Evolutionary conservation across 225 moss, liverwort and hornwort genomes (phyloP), one percentile per base, ranked within the genome.

Genomic region (Bryum argenteum): DNA sequence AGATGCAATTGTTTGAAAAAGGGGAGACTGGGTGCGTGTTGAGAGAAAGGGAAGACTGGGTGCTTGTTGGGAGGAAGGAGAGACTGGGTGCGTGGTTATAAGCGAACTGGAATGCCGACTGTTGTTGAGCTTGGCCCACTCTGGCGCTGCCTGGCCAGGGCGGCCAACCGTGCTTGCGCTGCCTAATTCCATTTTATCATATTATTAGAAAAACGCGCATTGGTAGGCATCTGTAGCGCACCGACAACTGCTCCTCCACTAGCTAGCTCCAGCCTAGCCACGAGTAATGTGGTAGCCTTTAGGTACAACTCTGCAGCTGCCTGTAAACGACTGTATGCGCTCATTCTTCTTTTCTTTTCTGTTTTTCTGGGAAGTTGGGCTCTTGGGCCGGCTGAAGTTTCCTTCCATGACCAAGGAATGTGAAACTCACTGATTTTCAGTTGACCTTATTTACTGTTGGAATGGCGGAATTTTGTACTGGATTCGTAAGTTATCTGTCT

Each of bases 21-120:
- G 48, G 17, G 11, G 48, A 48, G 4, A 8, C 39, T 6, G 18
- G 12, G 9, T 33, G 8, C 18, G 10, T 5, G 45, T n/a, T 2
- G 48, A 0, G 13, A 10, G 16, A 1, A 10, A 4, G 0, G 10
- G n/a, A 8, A 1, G 21, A 11, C n/a, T n/a, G n/a, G n/a, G n/a
- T n/a, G n/a, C n/a, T n/a, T n/a, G 61, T 38, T 8, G 3, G 56
- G 51, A 22, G 14, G 45, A 11, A 45, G 48, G 17, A 17, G 48
- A 48, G 4, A 8, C 39, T 6, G 18, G 12, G 9, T 33, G 8
- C 18, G 10, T 5, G 45, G 15, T 73, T 73, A 56, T 65, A 73
- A 65, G 45, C 45, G 14, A 28, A 28, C 8, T 10, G 45, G 37
- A 65, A 73, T 73, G 65, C 73, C 73, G 73, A 73, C 73, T 56